Conservation (phyloP, 129 eudicot genomes). For the Daucus carota region DH1_v3.0 NC_030382.2:45202001-45202500, state of each 20-base stretch:
- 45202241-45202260: constrained; percentile 78
- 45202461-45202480: background rate
- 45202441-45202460: background rate
- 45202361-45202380: background rate
- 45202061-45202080: background rate
- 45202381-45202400: background rate
- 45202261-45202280: constrained; percentile 97
- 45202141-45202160: background rate
- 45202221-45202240: constrained; percentile 85
- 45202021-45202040: background rate
- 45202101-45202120: background rate
- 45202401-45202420: background rate
- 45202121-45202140: background rate
- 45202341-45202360: constrained; percentile 59
- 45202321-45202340: constrained; percentile 93
- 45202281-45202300: constrained; percentile 95
- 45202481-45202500: background rate
- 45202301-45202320: constrained; percentile 96
- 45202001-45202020: background rate
- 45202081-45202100: background rate
- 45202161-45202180: background rate
- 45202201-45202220: constrained; percentile 14
- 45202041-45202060: background rate
- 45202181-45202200: background rate
- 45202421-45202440: background rate